Evolutionary conservation across 2,329 filamentous ascomycete genomes (phyloP).

Genomic region (Aureobasidium sp.): DNA sequence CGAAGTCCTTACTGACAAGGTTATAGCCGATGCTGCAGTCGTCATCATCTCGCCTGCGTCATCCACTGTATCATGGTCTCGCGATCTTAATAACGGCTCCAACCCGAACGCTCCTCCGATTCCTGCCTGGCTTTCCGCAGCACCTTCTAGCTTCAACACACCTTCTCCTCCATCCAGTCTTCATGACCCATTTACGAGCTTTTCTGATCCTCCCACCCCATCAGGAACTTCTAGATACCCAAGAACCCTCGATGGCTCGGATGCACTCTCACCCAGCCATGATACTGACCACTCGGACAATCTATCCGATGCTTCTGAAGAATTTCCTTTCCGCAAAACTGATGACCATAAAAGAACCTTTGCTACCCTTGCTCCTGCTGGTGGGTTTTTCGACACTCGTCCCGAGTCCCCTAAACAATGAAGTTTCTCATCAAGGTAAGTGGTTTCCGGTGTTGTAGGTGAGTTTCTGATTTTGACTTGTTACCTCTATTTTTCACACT

Average conservation of each 20-base stretch:
- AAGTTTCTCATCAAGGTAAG: not conserved
- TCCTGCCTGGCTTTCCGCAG: not conserved
- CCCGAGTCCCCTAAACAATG: not conserved
- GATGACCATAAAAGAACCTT: not conserved
- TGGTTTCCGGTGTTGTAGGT: no score
- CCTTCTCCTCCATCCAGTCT: not conserved
- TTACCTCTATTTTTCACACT: no score
- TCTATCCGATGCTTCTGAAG: not conserved
- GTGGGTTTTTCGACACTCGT: not conserved
- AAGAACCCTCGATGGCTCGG: not conserved
- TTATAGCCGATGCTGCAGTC: not conserved
- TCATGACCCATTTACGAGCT: not conserved
- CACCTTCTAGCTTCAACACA: not conserved
- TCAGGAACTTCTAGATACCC: not conserved
- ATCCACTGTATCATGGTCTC: not conserved
- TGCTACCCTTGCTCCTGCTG: not conserved
- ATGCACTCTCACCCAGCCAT: not conserved
- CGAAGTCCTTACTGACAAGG: not conserved
- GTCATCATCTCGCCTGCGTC: no score
- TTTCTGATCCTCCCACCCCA: not conserved
- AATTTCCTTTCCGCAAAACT: not conserved
- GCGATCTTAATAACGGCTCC: not conserved
- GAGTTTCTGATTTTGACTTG: no score
- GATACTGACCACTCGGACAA: no score
- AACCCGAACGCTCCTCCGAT: not conserved